Evolutionary conservation across 805 yeast genomes (phyloP), one percentile per base, ranked within the genome.

Genomic region (Ogataea zsoltii): DNA sequence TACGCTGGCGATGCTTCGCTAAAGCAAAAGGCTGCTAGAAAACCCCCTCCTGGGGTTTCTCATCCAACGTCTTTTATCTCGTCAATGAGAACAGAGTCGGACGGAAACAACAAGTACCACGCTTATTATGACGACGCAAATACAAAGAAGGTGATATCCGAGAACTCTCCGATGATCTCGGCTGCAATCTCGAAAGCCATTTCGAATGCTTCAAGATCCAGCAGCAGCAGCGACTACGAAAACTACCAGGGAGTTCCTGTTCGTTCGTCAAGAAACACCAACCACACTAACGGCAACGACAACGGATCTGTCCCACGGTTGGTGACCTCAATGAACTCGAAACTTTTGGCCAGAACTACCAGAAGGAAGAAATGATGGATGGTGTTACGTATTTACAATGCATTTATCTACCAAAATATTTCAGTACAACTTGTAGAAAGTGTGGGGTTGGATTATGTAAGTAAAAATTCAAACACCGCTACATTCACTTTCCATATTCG

Each of bases 291-390:
- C 9, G 33, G 34, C 10, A 17, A 7, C n/a, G 36, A 34, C 23
- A 32, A 37, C 21, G 46, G 44, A 3, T 31, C 43, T 9, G 29
- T 51, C 2, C 58, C 61, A 38, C 66, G 58, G 25, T 40, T 61
- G 16, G 71, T 81, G 16, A 80, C 85, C 2, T 68, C 80, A 13
- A 69, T 76, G 76, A 82, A 80, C 58, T 82, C 88, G 5, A 79
- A 78, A 55, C 68, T 83, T 38, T 63, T 83, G 46, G 82, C 86
- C 4, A 66, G 88, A 56, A 76, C 81, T 41, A 68, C 71, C 17
- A 64, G 81, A 49, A 74, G 69, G 45, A 74, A 68, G 58, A 58
- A 55, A 42, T 53, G 43, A 43, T 5, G 6, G n/a, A 14, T 28
- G 14, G n/a, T 13, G 17, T 13, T 16, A 15, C 9, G 25, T 21